Evolutionary conservation across 495 filamentous ascomycete species (phyloP), one percentile per base, ranked within the genome.

Genomic region (Podospora anserina): DNA sequence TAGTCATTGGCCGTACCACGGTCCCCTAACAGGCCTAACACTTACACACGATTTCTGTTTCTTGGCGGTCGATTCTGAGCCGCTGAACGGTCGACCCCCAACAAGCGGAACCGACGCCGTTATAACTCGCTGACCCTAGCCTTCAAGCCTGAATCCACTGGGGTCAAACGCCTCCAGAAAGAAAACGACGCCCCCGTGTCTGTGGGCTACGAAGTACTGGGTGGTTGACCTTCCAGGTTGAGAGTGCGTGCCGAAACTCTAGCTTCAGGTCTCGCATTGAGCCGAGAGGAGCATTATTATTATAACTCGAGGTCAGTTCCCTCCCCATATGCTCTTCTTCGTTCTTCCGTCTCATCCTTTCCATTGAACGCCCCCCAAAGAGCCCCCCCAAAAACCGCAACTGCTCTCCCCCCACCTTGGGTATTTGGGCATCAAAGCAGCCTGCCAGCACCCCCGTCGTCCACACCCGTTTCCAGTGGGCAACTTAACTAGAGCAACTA

Each of bases 31-130:
- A 66, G 7, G 30, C 55, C 68, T 58, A 19, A 26, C 68, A 66
- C 68, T 69, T 69, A 69, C 49, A 69, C 49, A 69, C 68, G 20
- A 20, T 19, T 44, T 23, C 23, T 32, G 9, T n/a, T 4, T 63
- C 28, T 39, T 63, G 28, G 27, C 30, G 61, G 23, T 28, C 30
- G 32, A 23, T 20, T 32, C 18, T n/a, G 32, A 61, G 7, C 44
- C 67, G 62, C 63, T 62, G 39, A 49, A 49, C 39, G 63, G 62
- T 65, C 62, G 34, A 53, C 53, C 66, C 66, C 65, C 23, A 69
- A 63, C 67, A 60, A 63, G 60, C 65, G 39, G 44, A 63, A 60
- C 32, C 57, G 53, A 60, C 54, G 30, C 65, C 59, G 65, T 28
- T 64, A 66, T 32, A 66, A 69, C 39, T 39, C 57, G 39, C 55